Conservation (phyloP, 257 asterid species). For the Thymus quinquecostatus region DNA sequence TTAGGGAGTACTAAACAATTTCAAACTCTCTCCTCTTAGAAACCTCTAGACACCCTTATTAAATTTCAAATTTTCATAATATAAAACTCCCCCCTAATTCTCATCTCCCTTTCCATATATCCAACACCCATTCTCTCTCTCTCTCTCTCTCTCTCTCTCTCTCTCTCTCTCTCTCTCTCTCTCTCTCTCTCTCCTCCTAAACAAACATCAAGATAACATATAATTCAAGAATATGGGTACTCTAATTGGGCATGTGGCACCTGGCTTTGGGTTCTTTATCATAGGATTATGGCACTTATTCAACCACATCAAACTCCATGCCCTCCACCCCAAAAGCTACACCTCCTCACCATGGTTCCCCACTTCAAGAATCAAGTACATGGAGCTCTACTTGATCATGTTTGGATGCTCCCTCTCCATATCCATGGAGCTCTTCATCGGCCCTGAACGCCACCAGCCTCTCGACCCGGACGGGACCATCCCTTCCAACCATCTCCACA, state of each 20-base stretch:
- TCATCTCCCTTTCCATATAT: conserved; percentile 14
- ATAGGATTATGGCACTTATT: conserved; percentile 86
- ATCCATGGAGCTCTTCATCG: conserved; percentile 86
- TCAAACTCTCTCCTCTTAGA: conserved; percentile 39
- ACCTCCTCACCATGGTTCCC: conserved; percentile 79
- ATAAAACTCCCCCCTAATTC: conserved; percentile 31
- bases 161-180: background rate
- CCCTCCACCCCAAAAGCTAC: conserved; percentile 61
- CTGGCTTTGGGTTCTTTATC: conserved; percentile 77
- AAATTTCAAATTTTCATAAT: background rate
- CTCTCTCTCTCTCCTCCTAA: background rate
- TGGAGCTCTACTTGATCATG: conserved; percentile 79
- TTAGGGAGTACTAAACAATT: background rate
- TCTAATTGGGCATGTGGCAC: conserved; percentile 81
- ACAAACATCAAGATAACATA: no score
- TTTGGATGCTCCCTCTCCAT: conserved; percentile 53
- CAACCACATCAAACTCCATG: conserved; percentile 70
- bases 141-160: background rate
- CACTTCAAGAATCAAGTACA: conserved; percentile 58
- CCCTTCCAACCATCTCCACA: conserved; percentile 82
- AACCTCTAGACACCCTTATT: conserved; percentile 34
- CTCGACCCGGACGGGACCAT: conserved; percentile 81
- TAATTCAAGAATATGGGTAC: conserved; percentile 55
- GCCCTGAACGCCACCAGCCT: conserved; percentile 78
- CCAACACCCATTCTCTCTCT: background rate